Percentiles rank a stretch among this genome's conserved stretches.
Conservation (phyloP, 768 basidiomycete genomes). For the Hirschioporus abietinus region DNA sequence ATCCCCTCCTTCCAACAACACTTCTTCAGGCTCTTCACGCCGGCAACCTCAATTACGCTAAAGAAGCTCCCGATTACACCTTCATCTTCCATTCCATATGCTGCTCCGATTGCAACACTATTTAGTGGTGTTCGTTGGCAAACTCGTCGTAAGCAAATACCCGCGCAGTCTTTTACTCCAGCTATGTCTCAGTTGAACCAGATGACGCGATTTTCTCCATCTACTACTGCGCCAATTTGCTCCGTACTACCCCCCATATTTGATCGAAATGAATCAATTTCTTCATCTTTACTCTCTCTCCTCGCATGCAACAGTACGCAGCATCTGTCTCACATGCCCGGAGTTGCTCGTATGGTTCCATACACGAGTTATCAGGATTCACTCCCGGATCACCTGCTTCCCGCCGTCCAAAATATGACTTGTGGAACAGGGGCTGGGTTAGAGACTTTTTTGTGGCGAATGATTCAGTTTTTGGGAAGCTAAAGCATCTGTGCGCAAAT, state of each 20-base stretch:
- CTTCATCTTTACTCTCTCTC: constrained; percentile 47
- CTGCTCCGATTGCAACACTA: constrained; percentile 19
- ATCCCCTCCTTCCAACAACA: constrained; percentile 41
- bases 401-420: too few relatives aligned
- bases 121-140: background rate
- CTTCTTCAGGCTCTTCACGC: constrained; percentile 37
- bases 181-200: constrained; percentile 19
- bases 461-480: too few relatives aligned
- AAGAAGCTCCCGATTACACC: constrained; percentile 64
- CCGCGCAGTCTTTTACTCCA: constrained; percentile 25
- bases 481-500: too few relatives aligned
- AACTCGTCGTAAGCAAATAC: constrained; percentile 26
- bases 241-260: constrained; percentile 36
- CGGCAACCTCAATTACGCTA: constrained; percentile 42
- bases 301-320: constrained; percentile 33
- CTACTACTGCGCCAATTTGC: constrained; percentile 46
- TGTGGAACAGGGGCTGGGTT: too few relatives aligned
- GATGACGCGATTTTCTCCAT: constrained; percentile 31
- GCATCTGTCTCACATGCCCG: constrained; percentile 41
- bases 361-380: constrained; percentile 34
- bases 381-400: too few relatives aligned
- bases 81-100: constrained; percentile 15
- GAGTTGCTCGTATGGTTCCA: constrained; percentile 43
- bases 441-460: too few relatives aligned
- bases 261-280: constrained; percentile 30